These are phyloP conservation scores for Rhodotorula babjevae DNA, from an alignment of 768 basidiomycete genomes.

Conservation along the genomic window DNA sequence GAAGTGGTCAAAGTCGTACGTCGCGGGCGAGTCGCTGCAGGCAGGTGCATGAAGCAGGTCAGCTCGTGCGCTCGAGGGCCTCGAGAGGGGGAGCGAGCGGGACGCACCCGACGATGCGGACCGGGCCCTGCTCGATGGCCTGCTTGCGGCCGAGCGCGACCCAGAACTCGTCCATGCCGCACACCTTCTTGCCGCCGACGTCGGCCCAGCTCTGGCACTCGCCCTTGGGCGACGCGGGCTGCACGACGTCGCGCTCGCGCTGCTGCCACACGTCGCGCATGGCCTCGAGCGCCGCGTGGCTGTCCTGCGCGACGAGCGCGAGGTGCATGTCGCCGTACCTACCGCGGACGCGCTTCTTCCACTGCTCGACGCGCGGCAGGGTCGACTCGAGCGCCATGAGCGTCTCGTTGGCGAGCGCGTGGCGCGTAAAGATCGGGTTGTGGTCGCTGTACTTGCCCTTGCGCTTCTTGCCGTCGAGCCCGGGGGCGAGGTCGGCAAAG, in stretches of 20 bases:
- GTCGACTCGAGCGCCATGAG: constrained; percentile 17
- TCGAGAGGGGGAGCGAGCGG: background rate
- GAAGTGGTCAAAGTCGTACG: constrained; percentile 13
- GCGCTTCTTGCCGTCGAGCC: constrained; percentile 15
- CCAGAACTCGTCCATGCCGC: constrained; percentile 47
- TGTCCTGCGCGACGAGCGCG: background rate
- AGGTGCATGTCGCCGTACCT: background rate
- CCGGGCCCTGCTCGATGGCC: background rate
- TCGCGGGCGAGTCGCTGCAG: background rate
- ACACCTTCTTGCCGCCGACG: constrained; percentile 47
- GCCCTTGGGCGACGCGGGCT: background rate
- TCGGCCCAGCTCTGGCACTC: constrained; percentile 20
- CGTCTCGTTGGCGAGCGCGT: constrained; percentile 14
- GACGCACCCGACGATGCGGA: constrained; percentile 11
- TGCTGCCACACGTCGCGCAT: constrained; percentile 1
- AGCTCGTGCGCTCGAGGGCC: background rate
- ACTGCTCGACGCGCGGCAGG: background rate
- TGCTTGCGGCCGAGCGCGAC: constrained; percentile 71
- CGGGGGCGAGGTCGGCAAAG: background rate
- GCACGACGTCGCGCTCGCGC: constrained; percentile 4
- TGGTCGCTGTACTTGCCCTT: constrained; percentile 13
- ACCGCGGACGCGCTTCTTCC: background rate
- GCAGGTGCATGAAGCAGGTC: background rate
- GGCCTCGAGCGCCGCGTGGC: background rate
- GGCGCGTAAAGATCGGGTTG: constrained; percentile 30